phyloP scores from a whole-genome alignment of 2,329 filamentous ascomycete genomes.

The Ophiocordyceps sinensis region DNA sequence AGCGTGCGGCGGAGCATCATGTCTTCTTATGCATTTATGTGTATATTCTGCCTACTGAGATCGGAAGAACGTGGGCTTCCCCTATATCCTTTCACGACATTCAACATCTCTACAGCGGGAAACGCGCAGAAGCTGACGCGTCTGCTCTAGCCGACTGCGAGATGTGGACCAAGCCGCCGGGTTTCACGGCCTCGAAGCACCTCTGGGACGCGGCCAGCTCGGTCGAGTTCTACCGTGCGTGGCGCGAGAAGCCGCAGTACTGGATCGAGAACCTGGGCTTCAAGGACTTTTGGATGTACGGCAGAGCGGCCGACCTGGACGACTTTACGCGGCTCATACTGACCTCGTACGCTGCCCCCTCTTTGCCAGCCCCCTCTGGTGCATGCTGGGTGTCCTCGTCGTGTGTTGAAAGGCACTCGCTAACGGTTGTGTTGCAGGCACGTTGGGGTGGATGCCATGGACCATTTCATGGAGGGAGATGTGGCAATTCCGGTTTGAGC shows the following conservation, averaged over 20 bases:
- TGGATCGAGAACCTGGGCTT: conserved; percentile 19
- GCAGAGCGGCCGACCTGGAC: conserved; percentile 20
- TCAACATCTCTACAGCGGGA: background rate
- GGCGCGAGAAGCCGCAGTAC: conserved; percentile 27
- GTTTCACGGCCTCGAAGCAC: conserved; percentile 24
- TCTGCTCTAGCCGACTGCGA: conserved; percentile 1
- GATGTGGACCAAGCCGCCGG: conserved; percentile 4
- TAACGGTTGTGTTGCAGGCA: conserved; percentile 10
- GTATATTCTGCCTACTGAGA: conserved; percentile 19
- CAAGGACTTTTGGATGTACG: conserved; percentile 21
- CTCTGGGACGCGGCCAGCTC: conserved; percentile 28
- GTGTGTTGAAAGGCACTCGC: too few relatives aligned
- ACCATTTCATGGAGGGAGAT: conserved; percentile 20
- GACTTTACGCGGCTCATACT: conserved; percentile 24
- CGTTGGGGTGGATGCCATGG: conserved; percentile 19
- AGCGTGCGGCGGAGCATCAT: conserved; percentile 24
- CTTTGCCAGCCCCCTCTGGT: background rate
- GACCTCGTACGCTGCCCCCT: conserved; percentile 18
- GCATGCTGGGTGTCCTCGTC: too few relatives aligned
- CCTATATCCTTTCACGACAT: background rate
- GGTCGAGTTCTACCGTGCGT: conserved; percentile 26
- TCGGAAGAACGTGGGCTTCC: conserved; percentile 13
- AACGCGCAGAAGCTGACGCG: background rate
- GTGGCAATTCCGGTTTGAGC: conserved; percentile 6
- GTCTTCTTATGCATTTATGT: conserved; percentile 16